Evolutionary conservation across 2,329 filamentous ascomycete genomes (phyloP).

Genomic region (Trichoderma cornu-damae): DNA sequence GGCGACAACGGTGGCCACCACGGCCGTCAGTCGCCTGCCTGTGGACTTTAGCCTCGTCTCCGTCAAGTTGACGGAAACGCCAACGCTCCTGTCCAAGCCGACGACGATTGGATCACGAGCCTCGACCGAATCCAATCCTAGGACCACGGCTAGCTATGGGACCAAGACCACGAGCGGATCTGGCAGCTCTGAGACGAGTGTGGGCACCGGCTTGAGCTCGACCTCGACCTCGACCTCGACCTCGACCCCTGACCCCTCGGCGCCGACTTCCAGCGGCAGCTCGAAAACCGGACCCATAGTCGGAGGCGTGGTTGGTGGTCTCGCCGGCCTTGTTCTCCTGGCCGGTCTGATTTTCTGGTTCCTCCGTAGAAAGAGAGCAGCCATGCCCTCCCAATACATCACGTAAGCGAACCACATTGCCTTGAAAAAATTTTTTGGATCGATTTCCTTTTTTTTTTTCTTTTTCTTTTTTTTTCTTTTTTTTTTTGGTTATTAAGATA

Average conservation of each 20-base stretch:
- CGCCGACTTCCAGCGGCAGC: constrained; percentile 28
- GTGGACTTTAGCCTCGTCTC: constrained; percentile 37
- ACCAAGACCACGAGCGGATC: not conserved
- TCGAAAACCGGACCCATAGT: constrained; percentile 47
- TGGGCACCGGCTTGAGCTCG: constrained; percentile 16
- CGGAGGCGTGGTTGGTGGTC: constrained; percentile 49
- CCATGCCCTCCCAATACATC: constrained; percentile 30
- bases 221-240: constrained; percentile 16
- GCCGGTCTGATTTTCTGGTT: constrained; percentile 41
- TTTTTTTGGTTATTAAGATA: not conserved
- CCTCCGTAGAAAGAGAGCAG: constrained; percentile 38
- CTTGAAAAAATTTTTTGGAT: no score
- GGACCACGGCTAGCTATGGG: not conserved
- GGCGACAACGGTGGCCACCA: constrained; percentile 45
- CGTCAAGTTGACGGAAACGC: constrained; percentile 38
- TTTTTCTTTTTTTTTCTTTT: no score
- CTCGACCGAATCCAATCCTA: not conserved
- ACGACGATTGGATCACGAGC: constrained; percentile 36
- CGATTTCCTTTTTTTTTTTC: no score
- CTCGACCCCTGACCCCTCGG: constrained; percentile 23
- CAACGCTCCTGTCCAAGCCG: constrained; percentile 37
- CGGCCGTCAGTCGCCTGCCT: constrained; percentile 38
- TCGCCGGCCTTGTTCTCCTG: constrained; percentile 42
- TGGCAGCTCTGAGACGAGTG: constrained; percentile 3
- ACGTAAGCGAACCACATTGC: constrained; percentile 32